Percentiles rank a stretch among this genome's conserved stretches.
These are phyloP conservation scores for Trichoderma polysporum DNA, from an alignment of 2,329 filamentous ascomycete species.

Conservation along the genomic window DNA sequence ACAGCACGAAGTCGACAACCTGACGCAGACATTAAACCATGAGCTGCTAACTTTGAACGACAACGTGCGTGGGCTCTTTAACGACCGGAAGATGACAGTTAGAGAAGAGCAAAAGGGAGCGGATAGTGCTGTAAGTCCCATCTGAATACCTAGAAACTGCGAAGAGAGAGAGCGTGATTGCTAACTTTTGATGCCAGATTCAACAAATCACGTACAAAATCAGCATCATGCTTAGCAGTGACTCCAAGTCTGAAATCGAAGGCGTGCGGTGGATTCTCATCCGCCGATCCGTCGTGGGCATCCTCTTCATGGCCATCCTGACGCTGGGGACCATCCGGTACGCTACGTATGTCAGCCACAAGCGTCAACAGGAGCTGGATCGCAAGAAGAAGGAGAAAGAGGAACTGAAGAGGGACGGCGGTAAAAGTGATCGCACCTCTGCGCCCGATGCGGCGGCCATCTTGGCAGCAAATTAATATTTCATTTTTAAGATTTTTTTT, in stretches of 20 bases:
- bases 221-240: slow-evolving; percentile 83
- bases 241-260: slow-evolving; percentile 89
- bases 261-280: slow-evolving; percentile 83
- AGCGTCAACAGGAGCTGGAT: slow-evolving; percentile 49
- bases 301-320: slow-evolving; percentile 63
- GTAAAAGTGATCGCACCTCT: slow-evolving; percentile 46
- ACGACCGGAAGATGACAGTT: slow-evolving; percentile 91
- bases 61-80: slow-evolving; percentile 92
- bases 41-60: slow-evolving; percentile 81
- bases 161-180: not conserved
- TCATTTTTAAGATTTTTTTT: slow-evolving; percentile 7
- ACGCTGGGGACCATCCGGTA: slow-evolving; percentile 61
- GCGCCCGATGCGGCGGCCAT: slow-evolving; percentile 57
- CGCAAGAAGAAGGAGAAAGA: slow-evolving; percentile 45
- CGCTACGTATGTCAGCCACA: slow-evolving; percentile 54
- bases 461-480: slow-evolving; percentile 52
- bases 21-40: slow-evolving; percentile 80
- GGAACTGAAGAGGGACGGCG: slow-evolving; percentile 43
- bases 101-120: slow-evolving; percentile 81
- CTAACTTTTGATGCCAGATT: slow-evolving; percentile 52
- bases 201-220: slow-evolving; percentile 98
- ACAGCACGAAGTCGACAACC: slow-evolving; percentile 93
- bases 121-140: slow-evolving; percentile 67
- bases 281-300: slow-evolving; percentile 61
- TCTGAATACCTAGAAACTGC: not conserved